These are phyloP conservation scores for Scleromitrula shiraiana DNA, from an alignment of 2,329 filamentous ascomycete genomes.

Conservation along the genomic window DNA sequence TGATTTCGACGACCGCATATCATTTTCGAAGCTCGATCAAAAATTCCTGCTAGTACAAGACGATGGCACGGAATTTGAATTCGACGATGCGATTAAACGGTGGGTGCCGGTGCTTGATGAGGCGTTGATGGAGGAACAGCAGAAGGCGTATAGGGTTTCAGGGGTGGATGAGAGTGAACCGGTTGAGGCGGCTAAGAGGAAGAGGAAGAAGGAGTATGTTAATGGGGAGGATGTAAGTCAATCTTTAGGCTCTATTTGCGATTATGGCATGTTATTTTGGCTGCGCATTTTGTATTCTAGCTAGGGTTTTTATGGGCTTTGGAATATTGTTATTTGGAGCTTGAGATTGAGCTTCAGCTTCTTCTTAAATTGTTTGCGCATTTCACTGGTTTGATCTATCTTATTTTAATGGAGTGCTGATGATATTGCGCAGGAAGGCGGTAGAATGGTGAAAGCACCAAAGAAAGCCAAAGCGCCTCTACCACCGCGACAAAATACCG, in stretches of 20 bases:
- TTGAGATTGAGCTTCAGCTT: neutral
- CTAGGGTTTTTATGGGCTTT: no score
- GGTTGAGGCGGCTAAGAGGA: slow-evolving; percentile 38
- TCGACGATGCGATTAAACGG: slow-evolving; percentile 58
- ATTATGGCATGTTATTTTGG: no score
- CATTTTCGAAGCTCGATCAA: slow-evolving; percentile 73
- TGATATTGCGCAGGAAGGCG: slow-evolving; percentile 24
- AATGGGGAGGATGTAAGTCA: slow-evolving; percentile 42
- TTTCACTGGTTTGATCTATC: no score
- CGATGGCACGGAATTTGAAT: slow-evolving; percentile 79
- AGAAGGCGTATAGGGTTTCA: slow-evolving; percentile 50
- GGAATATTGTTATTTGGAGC: no score
- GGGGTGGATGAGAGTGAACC: slow-evolving; percentile 51
- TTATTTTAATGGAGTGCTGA: no score
- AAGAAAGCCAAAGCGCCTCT: slow-evolving; percentile 30
- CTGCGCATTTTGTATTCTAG: no score
- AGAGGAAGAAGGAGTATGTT: slow-evolving; percentile 44
- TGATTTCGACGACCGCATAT: slow-evolving; percentile 71
- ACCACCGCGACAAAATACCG: slow-evolving; percentile 61
- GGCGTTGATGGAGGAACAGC: slow-evolving; percentile 50
- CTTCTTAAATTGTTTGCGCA: neutral
- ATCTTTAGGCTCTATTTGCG: neutral
- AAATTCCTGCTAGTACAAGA: slow-evolving; percentile 81
- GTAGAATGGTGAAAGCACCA: slow-evolving; percentile 26
- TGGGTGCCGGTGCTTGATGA: slow-evolving; percentile 69